phyloP scores from a whole-genome alignment of 108 stramenopile genomes.

The Parietichytrium sp. region DNA sequence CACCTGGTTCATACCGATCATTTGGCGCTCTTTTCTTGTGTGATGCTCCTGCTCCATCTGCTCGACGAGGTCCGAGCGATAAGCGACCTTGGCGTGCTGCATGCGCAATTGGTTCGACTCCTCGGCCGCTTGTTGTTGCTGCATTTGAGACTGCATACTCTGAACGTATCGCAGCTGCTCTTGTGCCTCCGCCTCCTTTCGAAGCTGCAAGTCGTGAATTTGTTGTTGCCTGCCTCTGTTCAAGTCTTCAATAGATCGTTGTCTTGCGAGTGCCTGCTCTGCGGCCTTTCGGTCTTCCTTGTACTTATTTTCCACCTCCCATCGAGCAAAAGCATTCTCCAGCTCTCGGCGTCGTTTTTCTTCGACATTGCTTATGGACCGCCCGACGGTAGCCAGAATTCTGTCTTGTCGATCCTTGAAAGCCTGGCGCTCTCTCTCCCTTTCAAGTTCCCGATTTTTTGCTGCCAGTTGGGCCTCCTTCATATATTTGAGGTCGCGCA shows the following conservation, averaged over 20 bases:
- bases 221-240: background rate
- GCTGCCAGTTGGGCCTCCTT: background rate
- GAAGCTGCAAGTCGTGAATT: background rate
- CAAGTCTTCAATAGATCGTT: background rate
- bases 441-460: background rate
- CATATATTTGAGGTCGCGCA: background rate
- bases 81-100: background rate
- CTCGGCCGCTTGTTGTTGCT: background rate
- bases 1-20: slow-evolving; percentile 16
- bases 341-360: slow-evolving; percentile 4
- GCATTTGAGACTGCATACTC: background rate
- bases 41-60: slow-evolving; percentile 11
- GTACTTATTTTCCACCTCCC: background rate
- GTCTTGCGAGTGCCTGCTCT: background rate
- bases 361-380: background rate
- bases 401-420: background rate
- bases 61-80: background rate
- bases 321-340: background rate
- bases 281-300: background rate
- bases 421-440: background rate
- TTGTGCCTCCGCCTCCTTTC: background rate
- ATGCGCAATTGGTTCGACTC: background rate
- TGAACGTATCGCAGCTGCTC: background rate
- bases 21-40: slow-evolving; percentile 22
- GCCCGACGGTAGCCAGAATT: background rate